Conservation (phyloP, 345 rosid species). For the Mangifera indica region DNA sequence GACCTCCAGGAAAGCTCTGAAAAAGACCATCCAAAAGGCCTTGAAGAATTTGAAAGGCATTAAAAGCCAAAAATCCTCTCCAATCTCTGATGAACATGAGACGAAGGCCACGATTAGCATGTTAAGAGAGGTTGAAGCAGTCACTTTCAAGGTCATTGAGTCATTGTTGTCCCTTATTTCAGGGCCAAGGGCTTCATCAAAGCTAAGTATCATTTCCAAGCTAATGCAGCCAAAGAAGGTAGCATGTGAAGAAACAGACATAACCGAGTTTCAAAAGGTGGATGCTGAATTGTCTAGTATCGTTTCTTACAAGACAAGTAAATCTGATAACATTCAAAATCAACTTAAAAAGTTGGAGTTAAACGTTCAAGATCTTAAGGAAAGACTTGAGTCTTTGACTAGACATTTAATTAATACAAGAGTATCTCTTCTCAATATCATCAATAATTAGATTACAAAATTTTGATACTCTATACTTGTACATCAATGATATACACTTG, state of each 20-base stretch:
- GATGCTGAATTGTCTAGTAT: constrained; percentile 30
- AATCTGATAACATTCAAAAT: constrained; percentile 21
- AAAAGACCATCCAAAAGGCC: no score
- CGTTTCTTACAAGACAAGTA: background rate
- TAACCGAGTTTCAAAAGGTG: constrained; percentile 34
- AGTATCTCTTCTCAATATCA: constrained; percentile 45
- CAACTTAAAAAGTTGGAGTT: constrained; percentile 30
- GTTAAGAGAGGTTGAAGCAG: no score
- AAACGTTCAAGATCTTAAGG: constrained; percentile 49
- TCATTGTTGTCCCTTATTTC: no score
- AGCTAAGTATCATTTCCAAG: no score
- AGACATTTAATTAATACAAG: constrained; percentile 42
- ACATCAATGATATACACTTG: no score
- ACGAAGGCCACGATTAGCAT: no score
- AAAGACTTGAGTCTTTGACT: constrained; percentile 40
- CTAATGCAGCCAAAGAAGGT: constrained; percentile 16
- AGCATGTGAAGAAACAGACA: constrained; percentile 2
- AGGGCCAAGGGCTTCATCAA: no score
- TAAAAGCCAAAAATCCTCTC: no score
- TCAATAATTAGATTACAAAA: constrained; percentile 19
- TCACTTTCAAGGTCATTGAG: no score
- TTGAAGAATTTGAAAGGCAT: no score
- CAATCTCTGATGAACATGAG: no score
- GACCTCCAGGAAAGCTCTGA: no score
- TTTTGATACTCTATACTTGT: background rate